Evolutionary conservation across 805 yeast genomes (phyloP).

Genomic region (Candida easanensis): DNA sequence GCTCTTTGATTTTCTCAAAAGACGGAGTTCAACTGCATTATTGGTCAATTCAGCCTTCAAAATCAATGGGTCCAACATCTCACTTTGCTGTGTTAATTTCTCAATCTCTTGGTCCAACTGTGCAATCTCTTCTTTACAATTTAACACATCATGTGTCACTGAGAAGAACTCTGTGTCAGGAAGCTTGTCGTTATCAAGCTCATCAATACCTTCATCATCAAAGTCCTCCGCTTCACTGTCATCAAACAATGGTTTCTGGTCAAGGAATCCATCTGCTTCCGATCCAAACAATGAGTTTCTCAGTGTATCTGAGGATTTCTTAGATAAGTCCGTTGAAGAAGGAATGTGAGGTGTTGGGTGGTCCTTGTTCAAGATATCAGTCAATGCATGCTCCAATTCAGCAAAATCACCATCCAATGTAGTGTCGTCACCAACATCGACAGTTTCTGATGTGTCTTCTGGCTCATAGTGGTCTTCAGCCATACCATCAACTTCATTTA

Average conservation of each 20-base stretch:
- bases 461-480: slow-evolving; percentile 5
- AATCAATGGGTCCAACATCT: slow-evolving; percentile 63
- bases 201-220: slow-evolving; percentile 23
- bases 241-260: slow-evolving; percentile 27
- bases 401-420: slow-evolving; percentile 7
- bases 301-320: slow-evolving; percentile 7
- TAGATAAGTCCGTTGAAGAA: slow-evolving; percentile 7
- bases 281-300: slow-evolving; percentile 27
- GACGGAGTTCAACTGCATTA: slow-evolving; percentile 63
- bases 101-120: slow-evolving; percentile 57
- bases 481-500: slow-evolving; percentile 27
- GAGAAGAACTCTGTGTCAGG: slow-evolving; percentile 38
- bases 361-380: slow-evolving; percentile 15
- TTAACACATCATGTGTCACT: slow-evolving; percentile 69
- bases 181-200: slow-evolving; percentile 23
- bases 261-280: slow-evolving; percentile 20
- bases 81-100: slow-evolving; percentile 56
- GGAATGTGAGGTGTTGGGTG: slow-evolving; percentile 1
- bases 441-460: not conserved
- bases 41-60: slow-evolving; percentile 84
- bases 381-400: slow-evolving; percentile 17
- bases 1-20: slow-evolving; percentile 63
- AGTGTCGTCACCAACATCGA: slow-evolving; percentile 3
- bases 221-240: slow-evolving; percentile 19
- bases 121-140: slow-evolving; percentile 63